Evolutionary conservation across 345 rosid genomes (phyloP).

Genomic region (Xanthoceras sorbifolium): DNA sequence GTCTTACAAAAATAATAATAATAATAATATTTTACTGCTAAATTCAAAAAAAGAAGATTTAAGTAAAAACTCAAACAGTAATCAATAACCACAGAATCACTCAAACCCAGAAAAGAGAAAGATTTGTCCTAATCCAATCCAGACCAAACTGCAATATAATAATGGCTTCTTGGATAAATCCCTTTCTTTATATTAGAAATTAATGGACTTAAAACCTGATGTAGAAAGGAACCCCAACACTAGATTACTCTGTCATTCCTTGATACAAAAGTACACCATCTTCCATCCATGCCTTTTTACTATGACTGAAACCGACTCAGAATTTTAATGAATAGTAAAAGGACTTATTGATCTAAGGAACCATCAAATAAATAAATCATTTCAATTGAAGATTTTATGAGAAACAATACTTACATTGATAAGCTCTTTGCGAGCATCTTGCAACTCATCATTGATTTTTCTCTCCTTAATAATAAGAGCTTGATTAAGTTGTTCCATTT

Average conservation of each 20-base stretch:
- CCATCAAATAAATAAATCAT: not conserved
- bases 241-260: not conserved
- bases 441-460: conserved; percentile 57
- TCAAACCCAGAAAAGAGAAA: too few species aligned
- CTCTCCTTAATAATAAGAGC: conserved; percentile 51
- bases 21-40: too few species aligned
- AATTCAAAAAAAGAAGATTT: too few species aligned
- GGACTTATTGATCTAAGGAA: not conserved
- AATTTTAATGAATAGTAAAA: not conserved
- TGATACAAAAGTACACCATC: not conserved
- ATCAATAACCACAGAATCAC: too few species aligned
- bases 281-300: not conserved
- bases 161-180: not conserved
- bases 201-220: too few species aligned
- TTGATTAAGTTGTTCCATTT: conserved; percentile 44
- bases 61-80: too few species aligned
- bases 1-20: too few species aligned
- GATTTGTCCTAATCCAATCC: too few species aligned
- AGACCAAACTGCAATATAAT: too few species aligned
- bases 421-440: conserved; percentile 67
- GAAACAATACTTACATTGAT: conserved; percentile 41
- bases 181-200: not conserved
- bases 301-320: too few species aligned
- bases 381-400: not conserved
- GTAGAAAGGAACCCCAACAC: too few species aligned